Conservation (phyloP, 192 early-diverging fungal genomes). For the Linderina pennispora region DNA sequence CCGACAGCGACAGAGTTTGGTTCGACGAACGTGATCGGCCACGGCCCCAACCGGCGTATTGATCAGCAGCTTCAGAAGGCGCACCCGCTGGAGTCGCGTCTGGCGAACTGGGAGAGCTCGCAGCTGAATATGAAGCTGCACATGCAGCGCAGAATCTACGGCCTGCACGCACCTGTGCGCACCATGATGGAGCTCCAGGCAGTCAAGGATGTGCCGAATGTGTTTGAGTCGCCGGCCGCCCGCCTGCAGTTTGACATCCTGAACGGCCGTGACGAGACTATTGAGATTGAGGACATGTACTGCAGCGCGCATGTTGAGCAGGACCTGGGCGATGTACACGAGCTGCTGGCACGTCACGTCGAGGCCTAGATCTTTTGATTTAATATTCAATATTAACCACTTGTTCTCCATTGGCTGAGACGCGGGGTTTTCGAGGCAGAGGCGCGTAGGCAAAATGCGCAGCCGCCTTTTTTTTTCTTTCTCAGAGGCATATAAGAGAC, state of each 20-base stretch:
- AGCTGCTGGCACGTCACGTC: conserved; percentile 18
- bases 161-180: conserved; percentile 87
- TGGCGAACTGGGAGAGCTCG: conserved; percentile 75
- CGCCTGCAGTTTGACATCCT: conserved; percentile 76
- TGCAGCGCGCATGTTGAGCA: conserved; percentile 50
- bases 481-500: too few species aligned
- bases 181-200: conserved; percentile 85
- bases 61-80: conserved; percentile 27
- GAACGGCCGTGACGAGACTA: conserved; percentile 76
- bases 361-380: conserved; percentile 2
- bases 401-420: too few species aligned
- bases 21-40: conserved; percentile 12
- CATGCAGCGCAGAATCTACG: conserved; percentile 76
- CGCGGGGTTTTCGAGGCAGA: too few species aligned
- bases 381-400: not conserved
- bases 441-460: too few species aligned
- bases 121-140: conserved; percentile 74
- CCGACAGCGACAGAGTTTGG: conserved; percentile 12
- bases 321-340: conserved; percentile 14
- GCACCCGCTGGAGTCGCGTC: conserved; percentile 77
- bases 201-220: conserved; percentile 19
- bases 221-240: conserved; percentile 19
- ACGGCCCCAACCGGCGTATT: conserved; percentile 23
- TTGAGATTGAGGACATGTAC: conserved; percentile 89
- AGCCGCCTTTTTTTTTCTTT: conserved; percentile 11